Conservation (phyloP, 495 filamentous ascomycete genomes). For the Pyrenula aspistea region DNA sequence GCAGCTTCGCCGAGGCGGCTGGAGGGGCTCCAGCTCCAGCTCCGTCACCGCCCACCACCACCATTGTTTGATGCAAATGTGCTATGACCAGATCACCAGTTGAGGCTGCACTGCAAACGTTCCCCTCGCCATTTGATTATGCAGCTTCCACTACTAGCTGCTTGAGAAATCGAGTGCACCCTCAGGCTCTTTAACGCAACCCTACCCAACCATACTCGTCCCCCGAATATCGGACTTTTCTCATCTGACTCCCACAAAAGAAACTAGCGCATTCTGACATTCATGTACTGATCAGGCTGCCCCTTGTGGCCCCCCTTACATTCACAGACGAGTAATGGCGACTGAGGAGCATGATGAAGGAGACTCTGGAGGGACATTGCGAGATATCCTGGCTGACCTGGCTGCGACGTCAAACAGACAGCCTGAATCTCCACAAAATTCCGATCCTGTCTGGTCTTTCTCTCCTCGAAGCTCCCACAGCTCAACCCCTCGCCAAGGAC, state of each 20-base stretch:
- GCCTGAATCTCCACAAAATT: background rate
- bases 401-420: background rate
- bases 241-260: background rate
- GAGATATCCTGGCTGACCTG: slow-evolving; percentile 1
- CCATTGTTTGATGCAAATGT: background rate
- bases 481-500: background rate
- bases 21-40: background rate
- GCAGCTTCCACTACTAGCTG: background rate
- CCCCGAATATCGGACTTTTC: background rate
- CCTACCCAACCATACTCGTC: background rate
- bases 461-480: background rate
- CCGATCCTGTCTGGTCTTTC: background rate
- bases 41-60: background rate
- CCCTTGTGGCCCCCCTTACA: background rate
- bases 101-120: too few species aligned
- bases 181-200: too few species aligned
- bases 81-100: background rate
- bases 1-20: background rate
- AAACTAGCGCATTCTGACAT: background rate
- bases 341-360: background rate
- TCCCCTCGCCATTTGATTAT: background rate
- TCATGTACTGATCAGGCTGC: background rate
- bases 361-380: background rate
- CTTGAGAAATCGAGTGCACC: background rate
- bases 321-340: background rate